Evolutionary conservation across 352 stramenopile genomes (phyloP).

Genomic region (Phytophthora tentaculata): DNA sequence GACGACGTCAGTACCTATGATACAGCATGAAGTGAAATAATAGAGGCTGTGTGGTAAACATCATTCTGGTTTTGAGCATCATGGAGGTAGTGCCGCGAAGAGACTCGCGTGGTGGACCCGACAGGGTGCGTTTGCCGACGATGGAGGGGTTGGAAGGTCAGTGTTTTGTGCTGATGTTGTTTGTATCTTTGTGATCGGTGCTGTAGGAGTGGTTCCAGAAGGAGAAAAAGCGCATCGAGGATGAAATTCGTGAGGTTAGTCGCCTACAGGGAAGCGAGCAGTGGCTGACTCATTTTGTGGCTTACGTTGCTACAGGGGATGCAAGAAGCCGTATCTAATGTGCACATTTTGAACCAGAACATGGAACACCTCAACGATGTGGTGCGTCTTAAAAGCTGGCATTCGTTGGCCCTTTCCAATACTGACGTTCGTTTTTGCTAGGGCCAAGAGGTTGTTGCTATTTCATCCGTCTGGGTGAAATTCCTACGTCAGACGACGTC

Average conservation of each 20-base stretch:
- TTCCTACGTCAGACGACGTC: slow-evolving; percentile 70
- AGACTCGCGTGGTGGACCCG: slow-evolving; percentile 37
- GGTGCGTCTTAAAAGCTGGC: slow-evolving; percentile 44
- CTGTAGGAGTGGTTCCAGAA: slow-evolving; percentile 67
- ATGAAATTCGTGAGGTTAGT: slow-evolving; percentile 73
- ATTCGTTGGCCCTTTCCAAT: too few relatives aligned
- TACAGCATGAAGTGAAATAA: not conserved
- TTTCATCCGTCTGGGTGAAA: slow-evolving; percentile 74
- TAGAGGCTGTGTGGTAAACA: slow-evolving; percentile 5
- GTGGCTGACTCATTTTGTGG: not conserved
- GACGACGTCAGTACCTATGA: slow-evolving; percentile 18
- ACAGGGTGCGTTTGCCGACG: slow-evolving; percentile 23
- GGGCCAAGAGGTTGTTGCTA: slow-evolving; percentile 76
- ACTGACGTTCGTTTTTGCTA: slow-evolving; percentile 31
- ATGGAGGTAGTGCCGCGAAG: slow-evolving; percentile 32
- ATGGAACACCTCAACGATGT: slow-evolving; percentile 85
- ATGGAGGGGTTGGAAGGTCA: too few relatives aligned
- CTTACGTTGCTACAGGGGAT: slow-evolving; percentile 52
- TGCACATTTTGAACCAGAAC: slow-evolving; percentile 84
- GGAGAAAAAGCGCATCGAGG: slow-evolving; percentile 73
- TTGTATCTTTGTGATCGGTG: not conserved
- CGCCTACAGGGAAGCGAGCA: not conserved
- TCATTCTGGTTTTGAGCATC: slow-evolving; percentile 4
- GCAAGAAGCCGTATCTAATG: slow-evolving; percentile 82
- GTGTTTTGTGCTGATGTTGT: slow-evolving; percentile 26